These are phyloP conservation scores for Rhizophora mangle DNA, from an alignment of 345 rosid species.

Conservation along the genomic window DNA sequence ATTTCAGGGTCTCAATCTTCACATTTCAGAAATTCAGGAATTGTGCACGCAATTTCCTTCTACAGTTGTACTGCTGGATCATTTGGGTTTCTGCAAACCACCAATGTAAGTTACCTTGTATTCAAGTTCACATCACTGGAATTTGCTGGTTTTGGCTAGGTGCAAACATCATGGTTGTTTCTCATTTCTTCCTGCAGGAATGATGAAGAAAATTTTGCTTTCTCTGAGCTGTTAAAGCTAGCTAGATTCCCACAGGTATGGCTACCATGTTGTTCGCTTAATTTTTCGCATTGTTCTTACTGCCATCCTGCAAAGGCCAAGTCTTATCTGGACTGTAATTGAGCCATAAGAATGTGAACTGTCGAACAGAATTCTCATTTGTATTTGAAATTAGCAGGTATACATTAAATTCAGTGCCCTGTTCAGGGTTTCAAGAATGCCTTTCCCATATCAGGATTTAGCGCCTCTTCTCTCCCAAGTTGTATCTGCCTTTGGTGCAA, in stretches of 20 bases:
- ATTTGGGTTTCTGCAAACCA: conserved; percentile 86
- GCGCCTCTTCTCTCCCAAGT: conserved; percentile 51
- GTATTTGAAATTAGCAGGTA: conserved; percentile 43
- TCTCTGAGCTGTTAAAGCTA: conserved; percentile 67
- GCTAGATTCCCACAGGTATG: conserved; percentile 78
- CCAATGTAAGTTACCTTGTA: conserved; percentile 47
- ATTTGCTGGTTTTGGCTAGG: conserved; percentile 5
- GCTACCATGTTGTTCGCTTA: background rate
- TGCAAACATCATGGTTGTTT: conserved; percentile 5
- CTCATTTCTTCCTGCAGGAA: conserved; percentile 44
- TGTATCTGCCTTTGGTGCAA: conserved; percentile 63
- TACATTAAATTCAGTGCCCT: conserved; percentile 83
- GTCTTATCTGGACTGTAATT: background rate
- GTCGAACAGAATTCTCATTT: background rate
- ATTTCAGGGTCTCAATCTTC: conserved; percentile 76
- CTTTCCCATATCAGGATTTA: conserved; percentile 67
- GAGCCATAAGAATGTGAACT: background rate
- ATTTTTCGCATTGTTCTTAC: background rate
- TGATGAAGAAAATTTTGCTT: conserved; percentile 53
- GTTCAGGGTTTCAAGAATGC: conserved; percentile 69
- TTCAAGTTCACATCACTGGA: conserved; percentile 9
- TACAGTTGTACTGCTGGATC: conserved; percentile 72
- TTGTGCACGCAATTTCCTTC: conserved; percentile 76
- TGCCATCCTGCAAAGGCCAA: background rate
- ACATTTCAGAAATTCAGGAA: conserved; percentile 71